Evolutionary conservation across 2,329 filamentous ascomycete species (phyloP), one percentile per base, ranked within the genome.

Genomic region (Incumbomyces delicatus): DNA sequence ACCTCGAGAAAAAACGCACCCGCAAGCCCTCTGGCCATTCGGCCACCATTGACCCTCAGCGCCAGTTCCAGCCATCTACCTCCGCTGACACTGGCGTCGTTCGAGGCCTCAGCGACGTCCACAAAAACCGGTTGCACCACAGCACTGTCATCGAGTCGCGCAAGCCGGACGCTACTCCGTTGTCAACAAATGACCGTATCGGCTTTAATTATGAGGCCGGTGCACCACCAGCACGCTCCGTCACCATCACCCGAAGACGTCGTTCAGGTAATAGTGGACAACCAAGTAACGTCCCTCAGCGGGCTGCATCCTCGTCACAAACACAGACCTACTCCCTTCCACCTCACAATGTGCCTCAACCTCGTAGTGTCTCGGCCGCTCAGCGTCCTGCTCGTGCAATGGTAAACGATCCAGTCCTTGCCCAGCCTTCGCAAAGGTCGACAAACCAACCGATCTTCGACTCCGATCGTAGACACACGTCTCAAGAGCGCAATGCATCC

Each of bases 1-100:
- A 82, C 14, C 77, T 81, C 56, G 81, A 90, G 59, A 48, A 74
- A 72, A 55, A 71, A 69, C 11, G 73, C 73, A 3, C 41, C 2
- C 41, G 32, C 14, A 17, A 14, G 20, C 18, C 33, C 18, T 18
- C 43, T 6, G 30, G 38, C 16, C 33, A 33, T 5, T 27, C 20
- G 2, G n/a, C 18, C 20, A 31, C 31, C 6, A 36, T 33, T 12
- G 43, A 49, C 12, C 42, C 49, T 43, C 43, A 22, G 32, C 44
- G 40, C 13, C 33, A 29, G 29, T 3, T n/a, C 14, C 46, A 49
- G 22, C 38, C 41, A 36, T 40, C 52, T 3, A 51, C 34, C 6
- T 29, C 51, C 14, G 59, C 60, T 36, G 66, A 56, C 52, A 61
- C 43, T 59, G 65, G 48, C 48, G 50, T 58, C 57, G 52, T 52